Base-by-base conservation (phyloP, 176 grass and related monocot species). In the Otatea glauca region DNA sequence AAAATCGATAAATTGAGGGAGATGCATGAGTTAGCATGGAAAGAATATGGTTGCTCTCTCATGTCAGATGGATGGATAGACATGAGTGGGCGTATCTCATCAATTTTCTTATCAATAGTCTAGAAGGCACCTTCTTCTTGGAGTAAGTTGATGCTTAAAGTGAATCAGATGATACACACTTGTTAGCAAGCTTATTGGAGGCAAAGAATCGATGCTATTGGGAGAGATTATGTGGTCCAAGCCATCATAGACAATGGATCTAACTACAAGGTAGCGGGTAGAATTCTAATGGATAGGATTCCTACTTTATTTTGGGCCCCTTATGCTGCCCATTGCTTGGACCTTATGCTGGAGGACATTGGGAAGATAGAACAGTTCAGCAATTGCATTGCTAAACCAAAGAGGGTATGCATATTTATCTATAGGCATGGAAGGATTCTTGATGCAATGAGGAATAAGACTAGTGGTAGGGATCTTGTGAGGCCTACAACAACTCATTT, bases 61-160 rank as follows among this genome's bases (percentile, higher is more conserved):
- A 38, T 38, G 38, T 38, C 4, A 4, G 37, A 37, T 37, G 37
- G 37, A 37, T 37, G 37, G 38, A 38, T 5, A 29, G 38, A 38
- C 5, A 38, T 4, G 38, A 38, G 38, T 4, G 38, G 38, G 5
- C 4, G 38, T 5, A 38, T 5, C 5, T 38, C 5, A 38, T 38
- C 5, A 38, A 38, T 5, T 38, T 38, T 38, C 38, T 38, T 38
- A 38, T 38, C 38, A 38, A 38, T 44, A 61, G 55, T 77, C 37
- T 61, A 37, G 74, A 61, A 37, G 74, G 74, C n/a, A 25, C 59
- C 61, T 60, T 77, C 54, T 77, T 77, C 37, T 43, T 77, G 37
- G 74, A 55, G 0, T 77, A 18, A 16, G 54, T 55, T 43, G 74
- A 77, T 61, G 74, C 54, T 24, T 77, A 54, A 43, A 24, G 4